Evolutionary conservation across 768 basidiomycete species (phyloP), one percentile per base, ranked within the genome.

Genomic region (Dacryopinax primogenitus): DNA sequence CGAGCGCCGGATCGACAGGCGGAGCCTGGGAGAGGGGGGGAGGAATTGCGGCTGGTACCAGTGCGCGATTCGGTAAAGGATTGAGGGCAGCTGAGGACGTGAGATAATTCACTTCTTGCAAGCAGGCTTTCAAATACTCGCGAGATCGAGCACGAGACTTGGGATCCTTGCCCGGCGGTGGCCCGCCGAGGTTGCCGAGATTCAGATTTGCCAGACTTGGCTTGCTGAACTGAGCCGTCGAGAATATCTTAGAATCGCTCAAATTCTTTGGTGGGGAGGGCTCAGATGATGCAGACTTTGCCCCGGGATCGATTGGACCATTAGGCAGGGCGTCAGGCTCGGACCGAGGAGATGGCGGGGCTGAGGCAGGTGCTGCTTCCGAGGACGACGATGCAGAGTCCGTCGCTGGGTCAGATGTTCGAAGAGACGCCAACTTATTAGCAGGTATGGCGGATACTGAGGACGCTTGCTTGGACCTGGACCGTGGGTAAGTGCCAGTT

Each of bases 41-140:
- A 30, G 51, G 51, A 18, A 58, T 58, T 13, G 44, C 65, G 28
- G 66, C 44, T n/a, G 33, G 65, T 26, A 68, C 62, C n/a, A 92
- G 79, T 1, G 90, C 88, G 70, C 91, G 84, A 67, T 92, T 89
- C 1, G 92, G 92, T 62, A 97, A 80, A 45, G 96, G 96, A 74
- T 99, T 99, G 83, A 98, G 87, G 4, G 96, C 94, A 74, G 96
- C 90, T 0, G 92, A 87, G 0, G 95, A 97, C 1, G 96, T 99
- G 64, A 99, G 79, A 76, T 99, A 99, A 13, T 91, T 90, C 69
- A 99, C 90, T 80, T 99, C 96, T 77, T 98, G 96, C 28, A 99
- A 80, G 76, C 96, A 97, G 76, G 90, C 95, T 76, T 98, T 99
- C 70, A 99, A 82, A 74, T 97, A 99, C 68, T 99, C 96, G 64